Conservation (phyloP, 495 filamentous ascomycete species). For the Usnea hakonensis region DNA sequence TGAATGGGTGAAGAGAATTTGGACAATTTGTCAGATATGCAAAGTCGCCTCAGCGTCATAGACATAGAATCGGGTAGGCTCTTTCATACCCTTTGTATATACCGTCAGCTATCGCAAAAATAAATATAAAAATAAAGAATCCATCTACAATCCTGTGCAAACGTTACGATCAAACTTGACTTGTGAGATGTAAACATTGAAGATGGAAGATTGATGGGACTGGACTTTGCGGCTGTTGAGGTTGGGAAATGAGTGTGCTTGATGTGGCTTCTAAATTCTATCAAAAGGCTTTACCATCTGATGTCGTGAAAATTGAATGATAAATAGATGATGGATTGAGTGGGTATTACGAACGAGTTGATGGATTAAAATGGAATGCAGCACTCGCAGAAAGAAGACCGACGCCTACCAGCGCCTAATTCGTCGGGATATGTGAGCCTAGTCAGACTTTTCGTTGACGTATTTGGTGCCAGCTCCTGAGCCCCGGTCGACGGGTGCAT, state of each 20-base stretch:
- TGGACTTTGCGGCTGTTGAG: not conserved
- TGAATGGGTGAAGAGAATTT: not conserved
- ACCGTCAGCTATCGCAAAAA: too few species aligned
- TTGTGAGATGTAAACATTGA: too few species aligned
- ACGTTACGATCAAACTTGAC: too few species aligned
- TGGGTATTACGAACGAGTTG: not conserved
- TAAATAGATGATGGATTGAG: not conserved
- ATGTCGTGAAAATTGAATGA: not conserved
- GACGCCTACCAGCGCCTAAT: not conserved
- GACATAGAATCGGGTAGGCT: not conserved
- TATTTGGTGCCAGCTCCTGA: slow-evolving; percentile 28
- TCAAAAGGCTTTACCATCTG: not conserved
- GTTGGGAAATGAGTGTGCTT: not conserved
- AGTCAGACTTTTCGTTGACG: slow-evolving; percentile 33
- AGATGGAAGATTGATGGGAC: slow-evolving; percentile 10
- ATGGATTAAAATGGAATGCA: too few species aligned
- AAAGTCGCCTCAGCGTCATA: not conserved
- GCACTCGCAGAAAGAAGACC: not conserved
- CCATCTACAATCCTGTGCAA: not conserved
- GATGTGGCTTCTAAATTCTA: not conserved
- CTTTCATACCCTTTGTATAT: not conserved
- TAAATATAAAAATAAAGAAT: too few species aligned
- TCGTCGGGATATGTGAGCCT: not conserved
- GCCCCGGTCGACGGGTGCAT: slow-evolving; percentile 16
- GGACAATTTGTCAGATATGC: not conserved